These are phyloP conservation scores for Candida rishiriensis DNA, from an alignment of 805 yeast genomes.

Conservation along the genomic window DNA sequence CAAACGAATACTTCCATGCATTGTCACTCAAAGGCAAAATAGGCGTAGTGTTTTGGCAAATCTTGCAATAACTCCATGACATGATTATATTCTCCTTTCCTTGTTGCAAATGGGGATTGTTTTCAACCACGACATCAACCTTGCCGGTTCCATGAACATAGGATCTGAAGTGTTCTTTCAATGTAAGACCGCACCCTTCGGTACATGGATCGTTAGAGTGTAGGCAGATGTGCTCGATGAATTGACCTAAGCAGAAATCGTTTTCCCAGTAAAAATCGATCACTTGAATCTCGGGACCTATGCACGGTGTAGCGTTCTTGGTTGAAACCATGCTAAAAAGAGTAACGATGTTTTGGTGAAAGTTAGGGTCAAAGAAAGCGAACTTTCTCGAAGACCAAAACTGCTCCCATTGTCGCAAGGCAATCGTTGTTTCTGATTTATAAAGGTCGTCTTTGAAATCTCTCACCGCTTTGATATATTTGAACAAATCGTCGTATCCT, in stretches of 20 bases:
- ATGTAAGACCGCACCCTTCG: constrained; percentile 73
- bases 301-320: constrained; percentile 84
- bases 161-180: constrained; percentile 73
- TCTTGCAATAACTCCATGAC: constrained; percentile 89
- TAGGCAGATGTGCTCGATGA: constrained; percentile 70
- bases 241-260: constrained; percentile 86
- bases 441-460: constrained; percentile 25
- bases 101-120: constrained; percentile 49
- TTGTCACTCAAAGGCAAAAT: constrained; percentile 77
- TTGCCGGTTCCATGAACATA: constrained; percentile 88
- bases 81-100: constrained; percentile 64
- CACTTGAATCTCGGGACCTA: constrained; percentile 81
- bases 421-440: constrained; percentile 29
- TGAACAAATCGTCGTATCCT: constrained; percentile 30
- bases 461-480: constrained; percentile 33
- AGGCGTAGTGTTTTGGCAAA: constrained; percentile 72
- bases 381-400: constrained; percentile 39
- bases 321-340: constrained; percentile 79
- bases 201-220: constrained; percentile 66
- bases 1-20: constrained; percentile 88
- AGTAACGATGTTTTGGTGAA: constrained; percentile 75
- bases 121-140: constrained; percentile 71
- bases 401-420: constrained; percentile 65
- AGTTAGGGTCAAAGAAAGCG: constrained; percentile 58
- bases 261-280: constrained; percentile 88